phyloP scores from a whole-genome alignment of 2,329 filamentous ascomycete species.

The Metarhizium guizhouense region DNA sequence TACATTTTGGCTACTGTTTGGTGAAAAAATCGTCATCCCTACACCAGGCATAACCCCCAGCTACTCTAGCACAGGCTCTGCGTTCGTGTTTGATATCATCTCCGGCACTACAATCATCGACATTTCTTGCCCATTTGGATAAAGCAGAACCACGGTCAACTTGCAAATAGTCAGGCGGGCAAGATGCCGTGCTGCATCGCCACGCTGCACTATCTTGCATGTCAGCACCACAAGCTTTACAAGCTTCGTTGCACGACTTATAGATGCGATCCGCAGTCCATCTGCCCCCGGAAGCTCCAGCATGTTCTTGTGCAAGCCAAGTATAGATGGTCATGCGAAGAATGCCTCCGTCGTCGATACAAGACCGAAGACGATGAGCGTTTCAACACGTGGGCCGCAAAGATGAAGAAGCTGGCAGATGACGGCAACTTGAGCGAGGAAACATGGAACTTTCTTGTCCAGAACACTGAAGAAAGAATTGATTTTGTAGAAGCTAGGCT shows the following conservation, averaged over 20 bases:
- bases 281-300: constrained; percentile 15
- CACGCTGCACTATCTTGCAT: constrained; percentile 16
- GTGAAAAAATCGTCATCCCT: no score
- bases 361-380: constrained; percentile 6
- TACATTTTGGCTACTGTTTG: no score
- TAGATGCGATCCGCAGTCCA: constrained; percentile 10
- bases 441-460: no score
- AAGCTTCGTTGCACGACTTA: constrained; percentile 18
- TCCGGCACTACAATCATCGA: no score
- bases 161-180: no score
- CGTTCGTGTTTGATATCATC: no score
- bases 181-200: constrained; percentile 22
- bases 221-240: constrained; percentile 16
- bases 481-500: background rate
- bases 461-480: background rate
- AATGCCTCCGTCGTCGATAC: constrained; percentile 11
- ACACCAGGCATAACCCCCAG: no score
- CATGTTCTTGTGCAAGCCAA: constrained; percentile 11
- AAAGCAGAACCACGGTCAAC: no score
- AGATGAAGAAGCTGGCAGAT: background rate
- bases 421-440: background rate
- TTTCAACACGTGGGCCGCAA: constrained; percentile 6
- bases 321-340: constrained; percentile 20
- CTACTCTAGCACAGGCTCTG: no score
- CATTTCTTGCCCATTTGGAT: no score